Percentiles rank a stretch among this genome's conserved stretches.
Evolutionary conservation across 495 filamentous ascomycete genomes (phyloP).

Genomic region (Xylaria telfairii): DNA sequence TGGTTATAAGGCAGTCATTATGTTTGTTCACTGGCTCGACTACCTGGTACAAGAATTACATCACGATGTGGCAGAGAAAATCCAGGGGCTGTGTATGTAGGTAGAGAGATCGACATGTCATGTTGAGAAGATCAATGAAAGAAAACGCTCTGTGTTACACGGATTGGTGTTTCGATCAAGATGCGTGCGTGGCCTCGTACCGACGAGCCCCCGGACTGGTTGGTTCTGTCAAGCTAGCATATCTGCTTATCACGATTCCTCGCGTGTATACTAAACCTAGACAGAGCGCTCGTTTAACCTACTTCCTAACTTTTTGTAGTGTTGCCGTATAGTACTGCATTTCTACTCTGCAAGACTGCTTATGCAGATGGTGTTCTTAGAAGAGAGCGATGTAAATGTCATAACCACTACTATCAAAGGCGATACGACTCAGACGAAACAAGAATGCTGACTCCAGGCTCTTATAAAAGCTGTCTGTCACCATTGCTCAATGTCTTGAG

Average conservation of each 20-base stretch:
- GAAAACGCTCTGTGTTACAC: not conserved
- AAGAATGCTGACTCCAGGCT: not conserved
- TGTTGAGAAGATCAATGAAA: not conserved
- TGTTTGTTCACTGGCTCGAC: not conserved
- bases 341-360: no score
- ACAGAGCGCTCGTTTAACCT: no score
- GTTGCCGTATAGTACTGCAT: no score
- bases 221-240: not conserved
- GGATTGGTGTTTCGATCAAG: not conserved
- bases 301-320: no score
- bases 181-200: not conserved
- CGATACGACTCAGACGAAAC: not conserved
- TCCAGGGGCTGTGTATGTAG: not conserved
- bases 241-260: no score
- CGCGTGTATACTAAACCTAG: no score
- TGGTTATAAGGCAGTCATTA: not conserved
- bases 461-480: not conserved
- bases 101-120: not conserved
- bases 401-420: not conserved
- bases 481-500: not conserved
- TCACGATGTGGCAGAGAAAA: not conserved
- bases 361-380: no score
- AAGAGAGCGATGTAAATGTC: not conserved
- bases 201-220: no score
- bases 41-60: not conserved